phyloP scores from a whole-genome alignment of 208 protist species.

The Leptomonas seymouri region DNA sequence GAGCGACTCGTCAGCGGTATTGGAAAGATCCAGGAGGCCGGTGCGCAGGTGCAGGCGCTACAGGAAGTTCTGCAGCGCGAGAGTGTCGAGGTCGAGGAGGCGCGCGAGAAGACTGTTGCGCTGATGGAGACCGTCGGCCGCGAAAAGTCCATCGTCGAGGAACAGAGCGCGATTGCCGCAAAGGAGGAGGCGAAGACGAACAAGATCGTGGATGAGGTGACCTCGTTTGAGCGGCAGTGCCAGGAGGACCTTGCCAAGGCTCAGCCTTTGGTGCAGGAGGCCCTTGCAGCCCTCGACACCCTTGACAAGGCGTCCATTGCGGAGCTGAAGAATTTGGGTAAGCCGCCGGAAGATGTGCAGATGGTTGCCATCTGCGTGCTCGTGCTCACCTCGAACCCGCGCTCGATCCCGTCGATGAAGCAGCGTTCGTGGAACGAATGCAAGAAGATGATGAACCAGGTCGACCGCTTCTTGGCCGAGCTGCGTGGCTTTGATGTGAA shows the following conservation, averaged over 20 bases:
- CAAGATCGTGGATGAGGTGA: slow-evolving; percentile 94
- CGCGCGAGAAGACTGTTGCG: slow-evolving; percentile 92
- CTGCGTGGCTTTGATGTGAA: slow-evolving; percentile 95
- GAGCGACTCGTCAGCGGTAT: slow-evolving; percentile 94
- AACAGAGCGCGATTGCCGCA: slow-evolving; percentile 93
- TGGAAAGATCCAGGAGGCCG: slow-evolving; percentile 93
- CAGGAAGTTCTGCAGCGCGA: slow-evolving; percentile 91
- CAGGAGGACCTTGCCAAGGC: slow-evolving; percentile 92
- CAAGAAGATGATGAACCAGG: slow-evolving; percentile 98
- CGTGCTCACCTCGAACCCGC: slow-evolving; percentile 94
- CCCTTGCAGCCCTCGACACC: slow-evolving; percentile 96
- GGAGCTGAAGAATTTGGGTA: slow-evolving; percentile 97
- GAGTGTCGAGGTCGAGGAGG: slow-evolving; percentile 95
- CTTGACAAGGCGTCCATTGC: slow-evolving; percentile 97
- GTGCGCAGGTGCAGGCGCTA: slow-evolving; percentile 90
- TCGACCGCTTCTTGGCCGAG: slow-evolving; percentile 94
- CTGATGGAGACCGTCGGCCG: slow-evolving; percentile 95
- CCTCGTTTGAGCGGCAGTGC: slow-evolving; percentile 86
- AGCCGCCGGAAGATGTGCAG: slow-evolving; percentile 95
- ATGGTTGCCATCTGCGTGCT: slow-evolving; percentile 97
- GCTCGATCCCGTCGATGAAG: slow-evolving; percentile 88
- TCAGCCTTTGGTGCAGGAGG: slow-evolving; percentile 94
- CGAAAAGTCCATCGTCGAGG: slow-evolving; percentile 96
- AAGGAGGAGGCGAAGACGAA: slow-evolving; percentile 97
- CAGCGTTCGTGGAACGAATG: slow-evolving; percentile 95